Base-by-base conservation (phyloP, 2,329 filamentous ascomycete genomes). In the Fonsecaea pugnacius region DNA sequence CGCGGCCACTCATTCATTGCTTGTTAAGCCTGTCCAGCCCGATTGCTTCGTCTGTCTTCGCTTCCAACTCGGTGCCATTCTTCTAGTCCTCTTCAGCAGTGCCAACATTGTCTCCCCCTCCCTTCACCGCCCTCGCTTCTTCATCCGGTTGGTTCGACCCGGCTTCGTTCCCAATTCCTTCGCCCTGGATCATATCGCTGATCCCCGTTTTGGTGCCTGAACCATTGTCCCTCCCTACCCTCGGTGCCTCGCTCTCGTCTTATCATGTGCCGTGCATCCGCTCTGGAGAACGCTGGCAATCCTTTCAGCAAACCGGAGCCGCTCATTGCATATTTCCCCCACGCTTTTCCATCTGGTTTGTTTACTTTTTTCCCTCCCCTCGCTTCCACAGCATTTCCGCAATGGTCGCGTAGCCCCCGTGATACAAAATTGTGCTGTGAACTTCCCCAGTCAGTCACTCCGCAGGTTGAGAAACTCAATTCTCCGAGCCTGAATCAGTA, bases 401-500 rank as follows among this genome's bases (percentile, higher is more conserved):
- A 33, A 58, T 36, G 27, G 30, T 58, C 24, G 5, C 40, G 35
- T 58, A 30, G 27, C 6, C 40, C 55, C 38, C 55, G 55, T 58
- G 55, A 58, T 58, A 18, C 38, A 7, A 38, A n/a, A 12, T 35
- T n/a, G 16, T 14, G 40, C 55, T 30, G 21, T 32, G 38, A 27
- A 48, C 30, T 14, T 18, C 7, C 38, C 55, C n/a, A 33, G 55
- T 46, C 55, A 58, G 18, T 21, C 2, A 24, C 43, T 33, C 30
- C 21, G 14, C 55, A 43, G 12, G 38, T 21, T 6, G 24, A 3
- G 7, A 35, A 12, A 18, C 24, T n/a, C 27, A 27, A 50, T 48
- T 48, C 40, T 48, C 33, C 33, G 16, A 30, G 36, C 18, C 43
- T n/a, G 57, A 59, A 9, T 51, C 57, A 59, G 55, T 59, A n/a